Evolutionary conservation across 176 grass and related monocot species (phyloP), one percentile per base, ranked within the genome.

Genomic region (Bothriochloa decipiens): DNA sequence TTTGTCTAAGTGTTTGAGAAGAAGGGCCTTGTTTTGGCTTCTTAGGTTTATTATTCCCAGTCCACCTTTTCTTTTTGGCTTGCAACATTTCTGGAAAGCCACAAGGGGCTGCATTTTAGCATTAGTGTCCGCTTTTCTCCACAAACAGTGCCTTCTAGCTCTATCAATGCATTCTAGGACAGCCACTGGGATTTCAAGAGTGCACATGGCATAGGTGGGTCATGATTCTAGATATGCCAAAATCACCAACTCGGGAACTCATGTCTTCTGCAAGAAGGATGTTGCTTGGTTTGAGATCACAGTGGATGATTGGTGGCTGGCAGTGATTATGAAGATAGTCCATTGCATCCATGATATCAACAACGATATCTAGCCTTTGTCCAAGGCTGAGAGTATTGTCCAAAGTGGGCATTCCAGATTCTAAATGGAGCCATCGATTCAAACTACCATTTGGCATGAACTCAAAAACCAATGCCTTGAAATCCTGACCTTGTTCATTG

Each of bases 201-300:
- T n/a, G n/a, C n/a, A n/a, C n/a, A n/a, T n/a, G n/a, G n/a, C n/a
- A n/a, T n/a, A n/a, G n/a, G n/a, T n/a, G n/a, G n/a, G n/a, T n/a
- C n/a, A n/a, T n/a, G n/a, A n/a, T 81, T 57, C 36, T 89, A 67
- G 84, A 78, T 43, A 94, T 80, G n/a, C 89, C 89, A 22, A 90
- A 90, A 16, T 94, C 87, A 20, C 72, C 84, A 25, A 94, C 66
- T 11, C 74, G 80, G 11, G 86, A 82, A 1, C 60, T 83, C 62
- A 91, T 80, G 15, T 90, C 72, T 33, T 93, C 62, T 18, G 81
- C 83, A 27, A 94, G 92, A 76, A 91, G 82, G 16, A 94, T 85
- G 3, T 94, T 94, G 43, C 89, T 89, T 22, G 89, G 89, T 65
- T 91, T 91, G 8, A 94, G 36, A 86, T 94, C 86, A 22, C 86